phyloP scores from a whole-genome alignment of 73 alveolate species.

The Paramecium primaurelia region DNA sequence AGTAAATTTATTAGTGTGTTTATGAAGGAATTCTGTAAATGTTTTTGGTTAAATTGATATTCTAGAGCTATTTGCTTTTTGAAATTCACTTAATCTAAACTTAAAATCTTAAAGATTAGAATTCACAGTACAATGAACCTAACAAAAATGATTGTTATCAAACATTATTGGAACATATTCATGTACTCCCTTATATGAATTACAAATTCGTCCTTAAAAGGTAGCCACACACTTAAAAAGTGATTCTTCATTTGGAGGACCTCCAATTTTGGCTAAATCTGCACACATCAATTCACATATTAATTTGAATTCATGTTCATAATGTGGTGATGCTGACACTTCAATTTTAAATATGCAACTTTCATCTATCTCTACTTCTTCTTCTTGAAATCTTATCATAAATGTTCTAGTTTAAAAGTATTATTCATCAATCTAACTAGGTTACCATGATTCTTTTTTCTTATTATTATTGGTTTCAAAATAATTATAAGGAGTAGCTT shows the following conservation, averaged over 20 bases:
- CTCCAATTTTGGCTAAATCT: conserved; percentile 23
- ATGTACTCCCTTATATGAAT: conserved; percentile 64
- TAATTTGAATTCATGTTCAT: conserved; percentile 22
- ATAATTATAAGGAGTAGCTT: conserved; percentile 34
- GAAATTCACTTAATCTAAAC: not conserved
- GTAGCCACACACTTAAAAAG: conserved; percentile 31
- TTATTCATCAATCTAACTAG: conserved; percentile 69
- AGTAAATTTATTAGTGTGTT: not conserved
- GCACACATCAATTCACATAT: conserved; percentile 45
- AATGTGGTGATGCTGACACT: not conserved
- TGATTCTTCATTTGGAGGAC: conserved; percentile 42
- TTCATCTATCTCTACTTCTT: conserved; percentile 71
- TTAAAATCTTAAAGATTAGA: conserved; percentile 46
- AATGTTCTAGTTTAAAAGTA: conserved; percentile 81
- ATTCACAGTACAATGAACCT: conserved; percentile 67
- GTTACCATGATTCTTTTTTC: conserved; percentile 48
- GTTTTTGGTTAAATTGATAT: not conserved
- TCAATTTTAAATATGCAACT: conserved; percentile 34
- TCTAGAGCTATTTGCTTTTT: not conserved
- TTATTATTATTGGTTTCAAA: not conserved
- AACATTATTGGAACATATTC: conserved; percentile 75
- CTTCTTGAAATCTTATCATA: conserved; percentile 90
- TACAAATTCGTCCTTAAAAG: not conserved
- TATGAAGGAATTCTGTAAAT: conserved; percentile 14
- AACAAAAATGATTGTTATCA: conserved; percentile 74